phyloP scores from a whole-genome alignment of 352 stramenopile genomes.

The Phytophthora pistaciae region DNA sequence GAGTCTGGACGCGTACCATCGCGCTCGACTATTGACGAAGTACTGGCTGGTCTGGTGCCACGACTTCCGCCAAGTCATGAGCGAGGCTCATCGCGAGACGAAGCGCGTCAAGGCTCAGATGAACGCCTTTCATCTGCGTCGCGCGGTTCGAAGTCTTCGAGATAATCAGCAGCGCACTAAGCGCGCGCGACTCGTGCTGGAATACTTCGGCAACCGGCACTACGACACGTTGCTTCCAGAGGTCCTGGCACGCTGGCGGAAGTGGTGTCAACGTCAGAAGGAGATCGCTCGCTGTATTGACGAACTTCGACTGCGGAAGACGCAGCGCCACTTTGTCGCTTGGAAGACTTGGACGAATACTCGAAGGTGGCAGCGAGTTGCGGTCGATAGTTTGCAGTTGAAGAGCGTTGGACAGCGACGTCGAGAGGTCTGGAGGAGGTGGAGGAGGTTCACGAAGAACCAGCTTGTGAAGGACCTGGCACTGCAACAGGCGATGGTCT shows the following conservation, averaged over 20 bases:
- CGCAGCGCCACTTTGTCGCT: slow-evolving; percentile 4
- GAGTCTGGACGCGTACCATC: slow-evolving; percentile 58
- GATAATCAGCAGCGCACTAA: slow-evolving; percentile 26
- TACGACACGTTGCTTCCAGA: slow-evolving; percentile 36
- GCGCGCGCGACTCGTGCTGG: slow-evolving; percentile 41
- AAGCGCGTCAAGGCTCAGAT: slow-evolving; percentile 11
- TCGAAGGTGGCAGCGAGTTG: slow-evolving; percentile 25
- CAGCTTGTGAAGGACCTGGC: slow-evolving; percentile 13
- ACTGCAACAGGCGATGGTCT: slow-evolving; percentile 15
- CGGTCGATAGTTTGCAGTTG: slow-evolving; percentile 14
- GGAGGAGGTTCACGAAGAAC: slow-evolving; percentile 21
- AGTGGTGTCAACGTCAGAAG: slow-evolving; percentile 20
- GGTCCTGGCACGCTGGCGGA: slow-evolving; percentile 29
- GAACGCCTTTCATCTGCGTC: slow-evolving; percentile 21
- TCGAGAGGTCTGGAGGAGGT: slow-evolving; percentile 30
- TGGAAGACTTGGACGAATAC: slow-evolving; percentile 25
- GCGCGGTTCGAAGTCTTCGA: slow-evolving; percentile 18
- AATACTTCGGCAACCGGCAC: slow-evolving; percentile 46
- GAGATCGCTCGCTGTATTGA: slow-evolving; percentile 5
- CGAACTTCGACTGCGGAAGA: slow-evolving; percentile 7
- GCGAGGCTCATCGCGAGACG: slow-evolving; percentile 1
- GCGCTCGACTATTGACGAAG: slow-evolving; percentile 64
- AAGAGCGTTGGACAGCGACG: slow-evolving; percentile 10
- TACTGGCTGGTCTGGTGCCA: slow-evolving; percentile 70
- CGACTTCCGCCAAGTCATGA: slow-evolving; percentile 41